Percentiles rank a stretch among this genome's conserved stretches.
phyloP scores from a whole-genome alignment of 2,329 filamentous ascomycete species.

The Pseudogymnoascus sp. region DNA sequence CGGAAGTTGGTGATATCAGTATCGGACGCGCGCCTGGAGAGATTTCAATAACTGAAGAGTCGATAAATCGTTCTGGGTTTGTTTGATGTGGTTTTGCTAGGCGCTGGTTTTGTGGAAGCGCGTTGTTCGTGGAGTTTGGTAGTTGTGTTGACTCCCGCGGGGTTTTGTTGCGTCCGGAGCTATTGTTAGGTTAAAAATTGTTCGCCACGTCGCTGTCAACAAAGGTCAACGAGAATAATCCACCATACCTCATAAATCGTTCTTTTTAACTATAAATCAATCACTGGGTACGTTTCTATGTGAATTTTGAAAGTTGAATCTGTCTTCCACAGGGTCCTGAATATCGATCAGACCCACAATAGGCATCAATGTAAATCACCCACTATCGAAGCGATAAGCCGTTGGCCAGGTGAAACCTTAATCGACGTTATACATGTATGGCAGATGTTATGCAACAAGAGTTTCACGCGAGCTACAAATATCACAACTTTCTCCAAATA shows the following conservation, averaged over 20 bases:
- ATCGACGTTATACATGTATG: not conserved
- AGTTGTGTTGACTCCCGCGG: slow-evolving; percentile 2
- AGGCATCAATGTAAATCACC: slow-evolving; percentile 2
- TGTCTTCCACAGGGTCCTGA: slow-evolving; percentile 1
- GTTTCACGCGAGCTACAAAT: not conserved
- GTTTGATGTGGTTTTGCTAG: not conserved
- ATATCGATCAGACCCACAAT: not conserved
- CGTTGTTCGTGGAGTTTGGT: not conserved
- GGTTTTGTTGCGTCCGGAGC: not conserved
- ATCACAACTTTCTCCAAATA: not conserved
- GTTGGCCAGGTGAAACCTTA: slow-evolving; percentile 8
- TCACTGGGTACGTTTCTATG: not conserved
- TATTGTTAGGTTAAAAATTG: slow-evolving; percentile 5
- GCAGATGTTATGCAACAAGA: not conserved
- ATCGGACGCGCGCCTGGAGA: not conserved
- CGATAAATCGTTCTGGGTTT: not conserved
- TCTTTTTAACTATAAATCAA: not conserved
- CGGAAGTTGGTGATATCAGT: not conserved
- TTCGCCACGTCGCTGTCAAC: not conserved
- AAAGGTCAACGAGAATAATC: not conserved
- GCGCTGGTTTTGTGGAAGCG: not conserved
- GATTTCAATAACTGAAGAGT: slow-evolving; percentile 3
- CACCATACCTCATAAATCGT: slow-evolving; percentile 1
- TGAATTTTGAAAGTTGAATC: not conserved
- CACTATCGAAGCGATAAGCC: slow-evolving; percentile 7